Conservation (phyloP, 495 filamentous ascomycete species). For the Hypoxylon intermedium region DNA sequence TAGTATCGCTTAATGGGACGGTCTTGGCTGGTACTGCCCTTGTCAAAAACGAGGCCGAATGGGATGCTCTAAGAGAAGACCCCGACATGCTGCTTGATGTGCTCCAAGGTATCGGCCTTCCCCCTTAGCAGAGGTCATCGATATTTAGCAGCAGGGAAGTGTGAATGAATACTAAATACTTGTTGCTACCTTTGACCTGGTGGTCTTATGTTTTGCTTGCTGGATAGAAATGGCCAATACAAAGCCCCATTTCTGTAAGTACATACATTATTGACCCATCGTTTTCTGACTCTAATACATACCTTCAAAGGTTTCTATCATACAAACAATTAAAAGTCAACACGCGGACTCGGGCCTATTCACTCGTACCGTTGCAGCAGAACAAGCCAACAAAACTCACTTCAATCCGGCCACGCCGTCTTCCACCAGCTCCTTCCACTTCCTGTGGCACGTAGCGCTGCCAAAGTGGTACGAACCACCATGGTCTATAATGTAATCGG, state of each 20-base stretch:
- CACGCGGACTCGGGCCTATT: conserved; percentile 9
- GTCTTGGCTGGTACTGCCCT: conserved; percentile 81
- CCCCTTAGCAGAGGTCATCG: conserved; percentile 32
- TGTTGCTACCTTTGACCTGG: not conserved
- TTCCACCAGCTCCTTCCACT: conserved; percentile 65
- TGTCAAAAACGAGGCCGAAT: conserved; percentile 76
- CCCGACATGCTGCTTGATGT: conserved; percentile 60
- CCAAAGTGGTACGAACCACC: conserved; percentile 88
- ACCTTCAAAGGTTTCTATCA: conserved; percentile 23
- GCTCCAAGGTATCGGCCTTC: conserved; percentile 67
- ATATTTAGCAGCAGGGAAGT: not conserved
- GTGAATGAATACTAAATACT: not conserved
- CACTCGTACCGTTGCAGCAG: conserved; percentile 7
- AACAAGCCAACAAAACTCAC: conserved; percentile 3
- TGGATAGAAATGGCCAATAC: not conserved
- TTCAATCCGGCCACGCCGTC: conserved; percentile 23
- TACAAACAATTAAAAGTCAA: conserved; percentile 27
- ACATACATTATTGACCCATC: conserved; percentile 29
- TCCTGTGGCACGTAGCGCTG: conserved; percentile 86
- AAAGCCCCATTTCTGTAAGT: conserved; percentile 32
- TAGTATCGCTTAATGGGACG: conserved; percentile 76
- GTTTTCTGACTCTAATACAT: conserved; percentile 22
- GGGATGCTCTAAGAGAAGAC: conserved; percentile 65
- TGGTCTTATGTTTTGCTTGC: conserved; percentile 10
- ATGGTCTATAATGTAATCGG: conserved; percentile 69